Conservation (phyloP, 345 rosid genomes). For the Gossypium rotundifolium region DNA sequence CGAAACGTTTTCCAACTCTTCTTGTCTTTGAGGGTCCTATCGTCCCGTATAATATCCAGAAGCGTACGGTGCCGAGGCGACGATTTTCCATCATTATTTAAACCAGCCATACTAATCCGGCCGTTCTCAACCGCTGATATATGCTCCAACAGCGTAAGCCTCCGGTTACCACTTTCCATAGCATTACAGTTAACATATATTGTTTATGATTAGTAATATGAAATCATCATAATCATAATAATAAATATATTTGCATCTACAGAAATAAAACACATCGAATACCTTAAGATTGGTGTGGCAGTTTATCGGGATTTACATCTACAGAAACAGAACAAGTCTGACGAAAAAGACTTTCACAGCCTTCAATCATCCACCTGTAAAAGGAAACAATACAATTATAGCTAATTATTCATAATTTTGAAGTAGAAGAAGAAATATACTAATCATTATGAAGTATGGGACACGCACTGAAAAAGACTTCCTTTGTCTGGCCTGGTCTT, state of each 20-base stretch:
- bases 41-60: slow-evolving; percentile 33
- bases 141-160: slow-evolving; percentile 26
- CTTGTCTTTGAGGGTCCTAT: slow-evolving; percentile 52
- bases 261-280: not conserved
- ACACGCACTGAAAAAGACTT: not conserved
- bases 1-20: slow-evolving; percentile 77
- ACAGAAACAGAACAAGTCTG: not conserved
- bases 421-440: not conserved
- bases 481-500: not conserved
- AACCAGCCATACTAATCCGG: slow-evolving; percentile 22
- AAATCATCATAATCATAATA: not conserved
- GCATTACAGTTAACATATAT: too few species aligned
- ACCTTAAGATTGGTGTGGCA: not conserved
- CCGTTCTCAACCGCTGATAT: slow-evolving; percentile 44
- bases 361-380: not conserved
- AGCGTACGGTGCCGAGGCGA: slow-evolving; percentile 2
- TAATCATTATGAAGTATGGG: not conserved
- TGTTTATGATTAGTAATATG: too few species aligned
- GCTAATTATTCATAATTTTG: not conserved
- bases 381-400: not conserved
- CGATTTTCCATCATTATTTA: slow-evolving; percentile 13
- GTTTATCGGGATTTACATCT: not conserved
- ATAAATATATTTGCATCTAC: not conserved
- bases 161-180: slow-evolving; percentile 24
- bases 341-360: not conserved